Evolutionary conservation across 140 eudicot genomes (phyloP), one percentile per base, ranked within the genome.

Genomic region (Flaveria floridana): DNA sequence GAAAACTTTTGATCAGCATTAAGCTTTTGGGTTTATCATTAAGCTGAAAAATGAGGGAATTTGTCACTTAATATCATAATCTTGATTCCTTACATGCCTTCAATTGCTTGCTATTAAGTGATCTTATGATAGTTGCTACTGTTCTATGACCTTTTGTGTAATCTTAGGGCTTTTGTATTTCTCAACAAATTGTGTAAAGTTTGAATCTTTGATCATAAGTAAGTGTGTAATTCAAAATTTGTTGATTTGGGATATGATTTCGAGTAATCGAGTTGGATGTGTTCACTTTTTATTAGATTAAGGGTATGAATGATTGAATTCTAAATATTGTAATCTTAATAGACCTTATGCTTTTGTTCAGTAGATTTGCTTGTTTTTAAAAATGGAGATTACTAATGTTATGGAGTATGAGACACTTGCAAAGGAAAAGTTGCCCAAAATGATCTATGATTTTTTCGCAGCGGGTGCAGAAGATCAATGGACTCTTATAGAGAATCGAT

Each of bases 381-480:
- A 71, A 64, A 83, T 86, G 87, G 96, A 83, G 62, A 83, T 92
- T 16, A 92, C 97, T 39, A 92, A 87, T 81, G 95, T 92, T 56
- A 85, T 78, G 88, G 97, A 89, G 84, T 92, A 80, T 65, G 90
- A 92, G 78, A 74, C 78, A 44, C 83, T 92, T 81, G 97, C 97
- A 21, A 92, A 84, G 80, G 86, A 87, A 80, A 91, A 78, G 58
- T 39, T 91, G 76, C 96, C 97, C 11, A 91, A 91, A 74, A 91
- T 91, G 95, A 76, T 92, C 52, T 92, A 84, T 19, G 96, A 92
- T 70, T 92, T 87, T 64, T 89, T 87, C 79, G 90, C 96, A 18
- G 87, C 97, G 10, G 97, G 97, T 70, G 97, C 96, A 2, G 97
- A 92, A 84, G 97, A 92, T n/a, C 90, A 92, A 44, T 92, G 97